phyloP scores from a whole-genome alignment of 192 early-diverging fungal species.

The Backusella psychrophila region DNA sequence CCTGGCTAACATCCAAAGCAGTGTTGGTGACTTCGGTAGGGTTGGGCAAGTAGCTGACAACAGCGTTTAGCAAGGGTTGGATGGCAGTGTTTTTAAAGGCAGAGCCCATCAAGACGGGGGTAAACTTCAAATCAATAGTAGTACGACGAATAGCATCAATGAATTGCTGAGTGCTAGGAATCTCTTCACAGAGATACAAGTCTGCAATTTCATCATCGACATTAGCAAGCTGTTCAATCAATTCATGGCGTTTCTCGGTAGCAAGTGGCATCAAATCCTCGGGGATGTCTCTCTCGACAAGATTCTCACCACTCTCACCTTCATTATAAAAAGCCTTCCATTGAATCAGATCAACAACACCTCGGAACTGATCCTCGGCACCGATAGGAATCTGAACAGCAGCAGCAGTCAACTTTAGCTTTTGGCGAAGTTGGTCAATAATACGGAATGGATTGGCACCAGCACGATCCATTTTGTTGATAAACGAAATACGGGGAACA shows the following conservation, averaged over 20 bases:
- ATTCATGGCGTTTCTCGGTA: conserved; percentile 67
- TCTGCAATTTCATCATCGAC: conserved; percentile 85
- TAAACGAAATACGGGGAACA: conserved; percentile 83
- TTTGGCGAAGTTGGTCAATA: conserved; percentile 76
- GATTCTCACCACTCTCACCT: conserved; percentile 77
- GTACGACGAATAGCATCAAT: conserved; percentile 73
- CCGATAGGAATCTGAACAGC: conserved; percentile 87
- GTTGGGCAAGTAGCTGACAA: conserved; percentile 68
- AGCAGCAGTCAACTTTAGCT: conserved; percentile 76
- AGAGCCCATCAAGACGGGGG: conserved; percentile 84
- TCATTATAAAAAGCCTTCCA: conserved; percentile 90
- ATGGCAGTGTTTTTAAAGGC: conserved; percentile 86
- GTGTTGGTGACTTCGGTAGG: conserved; percentile 71
- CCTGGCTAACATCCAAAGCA: conserved; percentile 67
- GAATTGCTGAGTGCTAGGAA: conserved; percentile 66
- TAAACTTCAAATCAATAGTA: conserved; percentile 75
- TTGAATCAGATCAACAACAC: conserved; percentile 88
- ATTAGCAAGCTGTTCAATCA: conserved; percentile 75
- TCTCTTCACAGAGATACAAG: conserved; percentile 76
- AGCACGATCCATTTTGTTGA: conserved; percentile 91
- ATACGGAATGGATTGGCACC: conserved; percentile 82
- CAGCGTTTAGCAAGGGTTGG: conserved; percentile 72
- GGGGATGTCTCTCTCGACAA: conserved; percentile 74
- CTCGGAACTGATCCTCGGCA: conserved; percentile 80
- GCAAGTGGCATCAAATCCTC: conserved; percentile 60